Conservation (phyloP, 108 stramenopile species). For the Conticribra weissflogii region DNA sequence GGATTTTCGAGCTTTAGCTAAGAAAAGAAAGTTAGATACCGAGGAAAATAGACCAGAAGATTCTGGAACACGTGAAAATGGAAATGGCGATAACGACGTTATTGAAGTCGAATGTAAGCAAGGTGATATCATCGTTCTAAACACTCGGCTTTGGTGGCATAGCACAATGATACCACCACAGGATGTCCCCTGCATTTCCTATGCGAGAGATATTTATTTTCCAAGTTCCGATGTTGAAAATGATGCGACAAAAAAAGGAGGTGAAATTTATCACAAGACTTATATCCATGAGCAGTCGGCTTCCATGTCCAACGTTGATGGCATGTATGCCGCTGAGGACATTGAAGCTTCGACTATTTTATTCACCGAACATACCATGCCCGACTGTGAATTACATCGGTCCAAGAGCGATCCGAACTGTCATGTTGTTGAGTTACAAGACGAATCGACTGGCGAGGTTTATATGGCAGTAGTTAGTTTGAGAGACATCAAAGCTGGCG, state of each 20-base stretch:
- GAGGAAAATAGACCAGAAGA: conserved; percentile 4
- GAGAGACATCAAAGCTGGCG: conserved; percentile 69
- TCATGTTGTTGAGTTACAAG: conserved; percentile 70
- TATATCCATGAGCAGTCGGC: background rate
- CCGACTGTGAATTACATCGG: conserved; percentile 75
- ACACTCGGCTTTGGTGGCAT: conserved; percentile 90
- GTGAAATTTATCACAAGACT: background rate
- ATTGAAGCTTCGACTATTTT: conserved; percentile 83
- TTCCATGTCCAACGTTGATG: conserved; percentile 85
- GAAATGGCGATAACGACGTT: background rate
- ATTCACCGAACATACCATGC: conserved; percentile 77
- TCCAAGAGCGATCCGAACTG: conserved; percentile 67
- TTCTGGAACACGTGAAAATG: background rate
- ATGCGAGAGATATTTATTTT: conserved; percentile 86
- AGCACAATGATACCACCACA: conserved; percentile 77
- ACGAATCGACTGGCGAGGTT: conserved; percentile 66
- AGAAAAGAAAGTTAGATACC: conserved; percentile 30
- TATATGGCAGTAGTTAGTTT: conserved; percentile 78
- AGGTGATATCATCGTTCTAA: conserved; percentile 81
- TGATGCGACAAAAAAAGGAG: conserved; percentile 5
- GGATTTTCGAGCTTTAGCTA: background rate
- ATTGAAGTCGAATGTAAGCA: conserved; percentile 69
- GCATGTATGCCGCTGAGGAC: conserved; percentile 79
- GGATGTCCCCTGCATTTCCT: conserved; percentile 70
- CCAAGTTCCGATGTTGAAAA: conserved; percentile 8